A percentile compares a stretch with the other conserved stretches of the same genome.
Evolutionary conservation across 176 grass and related monocot species (phyloP).

Genomic region (Lolium perenne): DNA sequence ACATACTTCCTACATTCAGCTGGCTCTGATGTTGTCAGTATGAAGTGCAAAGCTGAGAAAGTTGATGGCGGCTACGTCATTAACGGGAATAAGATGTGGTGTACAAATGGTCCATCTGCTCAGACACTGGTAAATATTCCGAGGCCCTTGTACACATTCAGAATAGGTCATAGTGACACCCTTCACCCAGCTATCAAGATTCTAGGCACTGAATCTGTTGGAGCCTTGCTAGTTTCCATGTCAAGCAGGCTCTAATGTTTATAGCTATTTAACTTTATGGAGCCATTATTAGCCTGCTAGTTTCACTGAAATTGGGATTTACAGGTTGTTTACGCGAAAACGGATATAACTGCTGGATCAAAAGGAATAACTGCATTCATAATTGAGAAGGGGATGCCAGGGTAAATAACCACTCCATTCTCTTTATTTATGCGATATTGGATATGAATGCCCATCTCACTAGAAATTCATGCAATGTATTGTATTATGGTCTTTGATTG

Average conservation of each 20-base stretch:
- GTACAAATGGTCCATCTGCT: constrained; percentile 93
- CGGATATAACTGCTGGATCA: constrained; percentile 78
- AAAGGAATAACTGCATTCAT: constrained; percentile 99
- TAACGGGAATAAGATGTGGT: constrained; percentile 99
- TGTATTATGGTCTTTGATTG: background rate
- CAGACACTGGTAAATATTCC: constrained; percentile 76
- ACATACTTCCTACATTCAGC: constrained; percentile 55
- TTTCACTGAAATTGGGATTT: constrained; percentile 47
- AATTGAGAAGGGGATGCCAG: constrained; percentile 96
- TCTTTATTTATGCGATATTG: background rate
- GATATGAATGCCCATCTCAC: background rate
- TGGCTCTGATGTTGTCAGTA: constrained; percentile 98
- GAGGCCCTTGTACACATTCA: background rate
- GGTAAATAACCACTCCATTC: constrained; percentile 54
- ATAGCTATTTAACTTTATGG: constrained; percentile 5
- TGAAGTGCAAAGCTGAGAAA: constrained; percentile 96
- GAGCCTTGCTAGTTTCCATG: background rate
- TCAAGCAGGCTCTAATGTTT: background rate
- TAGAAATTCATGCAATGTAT: background rate
- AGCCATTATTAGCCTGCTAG: background rate
- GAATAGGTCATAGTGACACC: background rate
- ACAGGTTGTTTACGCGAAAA: constrained; percentile 98
- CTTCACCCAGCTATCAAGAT: background rate
- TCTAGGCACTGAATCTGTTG: background rate
- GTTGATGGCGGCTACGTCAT: constrained; percentile 89